Evolutionary conservation across 768 basidiomycete species (phyloP), one percentile per base, ranked within the genome.

Genomic region (Grammothele lineata): DNA sequence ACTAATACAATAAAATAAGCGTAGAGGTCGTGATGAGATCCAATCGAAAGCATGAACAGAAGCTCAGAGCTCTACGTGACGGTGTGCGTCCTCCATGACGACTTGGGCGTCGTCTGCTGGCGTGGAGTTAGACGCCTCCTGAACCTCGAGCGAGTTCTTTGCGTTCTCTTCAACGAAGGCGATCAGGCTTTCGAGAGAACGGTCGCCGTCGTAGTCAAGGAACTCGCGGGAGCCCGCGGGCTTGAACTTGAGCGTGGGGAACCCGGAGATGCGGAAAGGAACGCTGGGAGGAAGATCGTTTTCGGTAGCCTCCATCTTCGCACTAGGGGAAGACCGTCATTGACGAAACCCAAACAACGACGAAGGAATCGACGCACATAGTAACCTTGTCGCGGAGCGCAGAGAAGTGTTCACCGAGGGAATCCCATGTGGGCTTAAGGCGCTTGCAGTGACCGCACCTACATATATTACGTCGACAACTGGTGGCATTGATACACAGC

Each of bases 221-320:
- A 94, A 99, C 42, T 91, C 84, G 45, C 74, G 72, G 18, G 79
- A 70, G 37, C 95, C 95, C 12, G 96, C 95, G 4, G 83, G 77
- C 72, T 93, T 94, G 78, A 99, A 95, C 66, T 98, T 98, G 62
- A 98, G 64, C 5, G 96, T 98, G 7, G 96, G 95, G 86, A 92
- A 93, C 33, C 92, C 90, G 45, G 73, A 60, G 49, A 98, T 69
- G 43, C 84, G 81, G 90, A 99, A 98, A 25, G 85, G 81, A 49
- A 85, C 80, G n/a, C 79, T 79, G 17, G 84, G 74, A 38, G 96
- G 95, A 14, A 99, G 76, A 65, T 99, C 96, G 65, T 99, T 99
- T 69, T 96, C 93, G 49, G 85, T 85, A 2, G 92, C 91, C 56
- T 99, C 96, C 73, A 98, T 83, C 71, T 98, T 97, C 60, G 92